Evolutionary conservation across 805 yeast genomes (phyloP), one percentile per base, ranked within the genome.

Genomic region (Sugiyamaella marilandica): DNA sequence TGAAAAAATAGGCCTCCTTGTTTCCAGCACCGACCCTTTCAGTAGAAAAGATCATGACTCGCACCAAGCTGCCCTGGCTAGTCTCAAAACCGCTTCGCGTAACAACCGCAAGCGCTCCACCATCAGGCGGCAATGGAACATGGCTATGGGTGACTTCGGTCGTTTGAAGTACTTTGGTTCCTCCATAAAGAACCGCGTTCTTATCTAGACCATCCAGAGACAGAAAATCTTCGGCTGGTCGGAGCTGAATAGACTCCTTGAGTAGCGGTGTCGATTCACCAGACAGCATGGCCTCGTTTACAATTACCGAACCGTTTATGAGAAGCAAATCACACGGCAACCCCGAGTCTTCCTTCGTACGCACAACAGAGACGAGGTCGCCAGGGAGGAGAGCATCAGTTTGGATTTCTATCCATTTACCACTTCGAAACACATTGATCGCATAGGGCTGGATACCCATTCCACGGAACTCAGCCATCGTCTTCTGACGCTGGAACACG

Each of bases 31-130:
- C 87, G 58, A 94, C 94, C 69, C 97, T 85, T 71, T 94, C 99
- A 65, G 96, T 85, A 14, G 97, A 88, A 72, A 87, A 94, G 63
- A 94, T 88, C 99, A 92, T 94, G 62, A 92, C 94, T 72, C 99
- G 85, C 51, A 94, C 99, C 54, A 94, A 80, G 51, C 96, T 87
- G 64, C 99, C 99, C 74, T 94, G 99, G 39, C 96, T 84, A 39
- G 99, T 94, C 72, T 94, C 99, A 65, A 94, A 94, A n/a, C 99
- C 99, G 45, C 97, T 92, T 68, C 88, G 90, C 41, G 87, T 75
- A 48, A 91, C 97, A 52, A 86, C 71, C 5, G 98, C 98, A 47
- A 91, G 69, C 31, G 96, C 96, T 68, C 99, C 99, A 36, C 77
- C 72, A 69, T 94, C 97, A 43, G 99, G 98, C 51, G 97, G 83